These are phyloP conservation scores for Tuber brumale DNA, from an alignment of 495 filamentous ascomycete species.

Conservation along the genomic window DNA sequence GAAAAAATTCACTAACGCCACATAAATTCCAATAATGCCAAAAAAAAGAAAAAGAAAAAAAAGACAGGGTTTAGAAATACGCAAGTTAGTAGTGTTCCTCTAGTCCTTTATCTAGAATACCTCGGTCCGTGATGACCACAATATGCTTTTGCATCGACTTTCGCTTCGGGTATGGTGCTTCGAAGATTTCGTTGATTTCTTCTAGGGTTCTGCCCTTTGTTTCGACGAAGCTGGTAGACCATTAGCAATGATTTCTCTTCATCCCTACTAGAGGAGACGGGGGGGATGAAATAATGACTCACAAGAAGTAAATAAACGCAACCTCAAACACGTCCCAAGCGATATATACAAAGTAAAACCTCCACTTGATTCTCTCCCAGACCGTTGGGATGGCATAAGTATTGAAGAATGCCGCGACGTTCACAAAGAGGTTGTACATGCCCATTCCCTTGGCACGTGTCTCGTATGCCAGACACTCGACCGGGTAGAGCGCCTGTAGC, in stretches of 20 bases:
- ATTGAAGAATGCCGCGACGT: slow-evolving; percentile 57
- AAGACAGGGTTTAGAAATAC: background rate
- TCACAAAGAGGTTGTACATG: slow-evolving; percentile 51
- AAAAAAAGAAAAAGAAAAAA: slow-evolving; percentile 10
- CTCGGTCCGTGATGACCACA: slow-evolving; percentile 37
- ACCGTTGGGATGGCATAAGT: slow-evolving; percentile 46
- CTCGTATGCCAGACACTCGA: slow-evolving; percentile 59
- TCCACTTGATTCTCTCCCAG: slow-evolving; percentile 37
- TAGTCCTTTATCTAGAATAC: slow-evolving; percentile 38
- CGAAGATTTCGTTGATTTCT: slow-evolving; percentile 47
- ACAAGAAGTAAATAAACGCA: slow-evolving; percentile 41
- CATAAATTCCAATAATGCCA: slow-evolving; percentile 6
- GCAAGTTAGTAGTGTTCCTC: slow-evolving; percentile 33
- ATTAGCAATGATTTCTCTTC: slow-evolving; percentile 8
- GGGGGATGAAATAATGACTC: background rate
- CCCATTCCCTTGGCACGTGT: slow-evolving; percentile 63
- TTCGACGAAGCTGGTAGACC: slow-evolving; percentile 47
- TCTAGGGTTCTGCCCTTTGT: slow-evolving; percentile 52
- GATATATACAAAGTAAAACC: slow-evolving; percentile 41
- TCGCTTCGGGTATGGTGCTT: slow-evolving; percentile 38
- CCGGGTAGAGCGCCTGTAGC: slow-evolving; percentile 59
- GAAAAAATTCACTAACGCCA: background rate
- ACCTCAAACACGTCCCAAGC: slow-evolving; percentile 42
- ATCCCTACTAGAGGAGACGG: background rate
- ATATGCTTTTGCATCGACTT: slow-evolving; percentile 40